phyloP scores from a whole-genome alignment of 1,284 basidiomycete genomes.

The Cryptococcus depauperatus region DNA sequence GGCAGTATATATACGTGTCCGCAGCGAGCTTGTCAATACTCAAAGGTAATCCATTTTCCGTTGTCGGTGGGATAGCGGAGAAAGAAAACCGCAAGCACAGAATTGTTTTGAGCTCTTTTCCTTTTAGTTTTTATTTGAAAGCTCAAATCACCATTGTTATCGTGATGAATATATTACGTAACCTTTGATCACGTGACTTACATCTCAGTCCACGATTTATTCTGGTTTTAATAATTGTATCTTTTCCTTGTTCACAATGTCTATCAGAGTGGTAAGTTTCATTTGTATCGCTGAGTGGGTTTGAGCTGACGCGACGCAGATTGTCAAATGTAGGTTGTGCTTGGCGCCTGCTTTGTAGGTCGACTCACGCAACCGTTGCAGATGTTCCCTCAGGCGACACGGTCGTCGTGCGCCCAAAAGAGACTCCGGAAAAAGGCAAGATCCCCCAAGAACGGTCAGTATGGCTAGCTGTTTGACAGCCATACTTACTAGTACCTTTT shows the following conservation, averaged over 20 bases:
- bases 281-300: too few relatives aligned
- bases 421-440: conserved; percentile 68
- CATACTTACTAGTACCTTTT: neutral
- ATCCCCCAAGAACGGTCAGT: conserved; percentile 74
- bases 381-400: conserved; percentile 84
- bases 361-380: too few relatives aligned
- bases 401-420: conserved; percentile 63
- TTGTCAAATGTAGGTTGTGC: too few relatives aligned
- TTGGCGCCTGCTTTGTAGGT: too few relatives aligned
- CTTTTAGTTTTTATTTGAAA: neutral
- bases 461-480: neutral
- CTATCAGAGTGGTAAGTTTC: too few relatives aligned
- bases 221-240: too few relatives aligned
- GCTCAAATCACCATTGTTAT: neutral
- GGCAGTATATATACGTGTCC: neutral
- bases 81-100: too few relatives aligned
- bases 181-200: neutral
- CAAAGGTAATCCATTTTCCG: neutral
- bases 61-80: neutral
- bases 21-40: neutral
- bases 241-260: too few relatives aligned
- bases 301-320: too few relatives aligned
- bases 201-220: neutral
- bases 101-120: neutral
- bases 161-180: neutral